Conservation (phyloP, 768 basidiomycete species). For the Phlegmacium glaucopus region DNA sequence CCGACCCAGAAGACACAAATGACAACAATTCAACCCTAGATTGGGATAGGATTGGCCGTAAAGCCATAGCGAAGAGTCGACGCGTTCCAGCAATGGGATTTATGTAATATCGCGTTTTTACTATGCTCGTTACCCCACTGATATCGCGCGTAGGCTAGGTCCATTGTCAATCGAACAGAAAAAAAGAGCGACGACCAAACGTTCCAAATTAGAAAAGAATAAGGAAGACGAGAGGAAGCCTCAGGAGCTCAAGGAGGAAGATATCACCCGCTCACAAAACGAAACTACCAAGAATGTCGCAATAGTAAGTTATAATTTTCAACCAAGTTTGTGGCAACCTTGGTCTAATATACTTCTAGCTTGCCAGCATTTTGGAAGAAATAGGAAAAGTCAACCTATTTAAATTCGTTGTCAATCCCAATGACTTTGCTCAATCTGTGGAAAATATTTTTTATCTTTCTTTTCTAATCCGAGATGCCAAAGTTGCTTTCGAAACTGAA, state of each 20-base stretch:
- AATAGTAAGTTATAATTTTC: constrained; percentile 49
- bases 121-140: constrained; percentile 11
- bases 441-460: constrained; percentile 97
- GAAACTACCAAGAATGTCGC: constrained; percentile 88
- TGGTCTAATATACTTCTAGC: constrained; percentile 46
- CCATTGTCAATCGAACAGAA: constrained; percentile 87
- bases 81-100: constrained; percentile 82
- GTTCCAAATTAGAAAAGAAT: constrained; percentile 69
- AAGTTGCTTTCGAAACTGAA: constrained; percentile 67
- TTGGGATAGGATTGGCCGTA: constrained; percentile 86
- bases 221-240: constrained; percentile 68
- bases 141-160: constrained; percentile 66
- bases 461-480: constrained; percentile 86
- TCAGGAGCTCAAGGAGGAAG: constrained; percentile 78
- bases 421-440: constrained; percentile 89
- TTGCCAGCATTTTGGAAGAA: constrained; percentile 55
- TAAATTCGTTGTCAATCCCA: constrained; percentile 83
- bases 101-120: constrained; percentile 54
- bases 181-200: constrained; percentile 56
- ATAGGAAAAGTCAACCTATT: constrained; percentile 67
- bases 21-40: constrained; percentile 50
- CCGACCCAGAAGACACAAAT: constrained; percentile 50
- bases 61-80: constrained; percentile 75
- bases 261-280: constrained; percentile 79
- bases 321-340: constrained; percentile 75